phyloP scores from a whole-genome alignment of 345 rosid species.

The Arabis alpina region DNA sequence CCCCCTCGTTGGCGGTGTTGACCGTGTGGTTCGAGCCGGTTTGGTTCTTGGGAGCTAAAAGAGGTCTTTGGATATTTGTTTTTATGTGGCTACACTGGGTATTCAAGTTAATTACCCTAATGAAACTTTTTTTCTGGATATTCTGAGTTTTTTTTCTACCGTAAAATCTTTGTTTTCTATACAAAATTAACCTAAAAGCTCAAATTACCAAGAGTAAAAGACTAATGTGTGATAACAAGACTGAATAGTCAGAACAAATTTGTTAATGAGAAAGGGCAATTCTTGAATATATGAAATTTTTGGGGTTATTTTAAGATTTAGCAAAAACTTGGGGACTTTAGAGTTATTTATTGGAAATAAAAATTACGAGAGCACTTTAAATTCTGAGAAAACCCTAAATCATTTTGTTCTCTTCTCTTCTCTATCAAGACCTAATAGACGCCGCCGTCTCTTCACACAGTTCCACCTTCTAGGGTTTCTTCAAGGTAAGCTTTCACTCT shows the following conservation, averaged over 20 bases:
- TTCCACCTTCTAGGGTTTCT: constrained; percentile 29
- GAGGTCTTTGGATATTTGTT: constrained; percentile 32
- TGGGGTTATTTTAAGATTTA: constrained; percentile 2
- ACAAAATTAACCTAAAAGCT: not conserved
- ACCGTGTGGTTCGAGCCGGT: not conserved
- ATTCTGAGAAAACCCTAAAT: constrained; percentile 29
- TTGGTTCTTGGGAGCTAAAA: constrained; percentile 26
- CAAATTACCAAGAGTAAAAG: not conserved
- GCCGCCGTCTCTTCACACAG: constrained; percentile 40
- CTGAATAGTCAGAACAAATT: too few relatives aligned
- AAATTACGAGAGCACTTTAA: constrained; percentile 26
- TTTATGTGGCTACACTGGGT: constrained; percentile 31
- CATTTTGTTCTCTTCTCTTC: constrained; percentile 12
- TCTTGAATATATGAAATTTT: not conserved
- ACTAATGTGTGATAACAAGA: not conserved
- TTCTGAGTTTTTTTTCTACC: not conserved
- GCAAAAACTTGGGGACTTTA: not conserved
- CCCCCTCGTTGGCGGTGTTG: constrained; percentile 18
- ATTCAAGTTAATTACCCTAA: constrained; percentile 22
- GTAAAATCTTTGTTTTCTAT: not conserved
- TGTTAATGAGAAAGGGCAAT: too few relatives aligned
- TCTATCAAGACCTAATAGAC: constrained; percentile 21
- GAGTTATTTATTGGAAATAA: not conserved
- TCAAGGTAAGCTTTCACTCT: constrained; percentile 23
- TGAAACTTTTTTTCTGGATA: constrained; percentile 19